Base-by-base conservation (phyloP, 257 asterid species). In the Solanum paucissectum region DNA sequence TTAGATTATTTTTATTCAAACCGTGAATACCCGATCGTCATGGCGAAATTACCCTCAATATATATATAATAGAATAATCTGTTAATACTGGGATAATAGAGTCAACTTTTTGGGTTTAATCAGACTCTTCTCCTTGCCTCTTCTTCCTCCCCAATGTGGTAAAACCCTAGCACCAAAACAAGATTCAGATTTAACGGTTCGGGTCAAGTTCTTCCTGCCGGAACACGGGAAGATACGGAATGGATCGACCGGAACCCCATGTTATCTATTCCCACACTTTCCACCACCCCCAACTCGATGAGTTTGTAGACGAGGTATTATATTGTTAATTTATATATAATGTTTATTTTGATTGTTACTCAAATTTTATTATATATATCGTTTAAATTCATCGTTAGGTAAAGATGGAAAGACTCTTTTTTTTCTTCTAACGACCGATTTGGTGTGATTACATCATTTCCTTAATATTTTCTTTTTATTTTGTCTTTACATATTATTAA, bases 161-260 rank as follows among this genome's bases (percentile, higher is more conserved):
- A 81, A 81, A 81, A 81, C 85, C 85, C 85, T 81, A 81, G 27
- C 68, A 29, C 62, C 18, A 81, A 46, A 46, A 81, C 25, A 16
- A 64, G 85, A 81, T 81, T 81, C 85, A 49, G 85, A 81, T 81
- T 81, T 29, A 46, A 44, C 33, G 18, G 60, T 46, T 44, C 68
- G 68, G 66, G 68, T 81, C 60, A 81, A 81, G 25, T 46, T 81
- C 10, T 46, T 9, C 85, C 40, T 64, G 38, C 68, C 42, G 40
- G 40, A 12, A 25, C 12, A 74, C 32, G 32, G 32, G 52, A 13
- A 21, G 29, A 21, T 44, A 42, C 83, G 84, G 83, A 32, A 91
- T 97, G 98, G 98, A 97, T 86, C 96, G 98, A 55, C 96, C 98
- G 18, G 98, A 95, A 87, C 98, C 98, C 71, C 92, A 94, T 87